These are phyloP conservation scores for Fraxinus excelsior DNA, from an alignment of 257 asterid genomes.

Conservation along the genomic window DNA sequence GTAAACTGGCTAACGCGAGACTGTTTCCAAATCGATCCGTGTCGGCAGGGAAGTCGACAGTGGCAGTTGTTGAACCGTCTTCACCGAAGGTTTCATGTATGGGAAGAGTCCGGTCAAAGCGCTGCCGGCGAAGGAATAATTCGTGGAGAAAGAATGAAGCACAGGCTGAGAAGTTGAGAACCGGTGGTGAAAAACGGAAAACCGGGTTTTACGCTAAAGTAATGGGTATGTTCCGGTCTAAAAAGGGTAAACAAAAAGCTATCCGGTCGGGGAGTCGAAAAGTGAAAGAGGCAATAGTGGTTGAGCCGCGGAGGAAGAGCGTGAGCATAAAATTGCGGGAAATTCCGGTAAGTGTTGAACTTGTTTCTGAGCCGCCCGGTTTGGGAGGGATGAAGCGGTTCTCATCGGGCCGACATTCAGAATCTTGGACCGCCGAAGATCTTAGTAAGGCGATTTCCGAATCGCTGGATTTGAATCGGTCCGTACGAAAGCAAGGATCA, in stretches of 20 bases:
- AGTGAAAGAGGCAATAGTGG: slow-evolving; percentile 29
- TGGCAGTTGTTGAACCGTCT: slow-evolving; percentile 46
- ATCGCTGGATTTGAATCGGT: slow-evolving; percentile 24
- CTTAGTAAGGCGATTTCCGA: slow-evolving; percentile 26
- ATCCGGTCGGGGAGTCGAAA: slow-evolving; percentile 18
- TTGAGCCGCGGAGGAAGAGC: slow-evolving; percentile 30
- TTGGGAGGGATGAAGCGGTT: slow-evolving; percentile 54
- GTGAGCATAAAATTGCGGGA: slow-evolving; percentile 27
- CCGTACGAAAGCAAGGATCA: neutral
- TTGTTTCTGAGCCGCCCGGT: slow-evolving; percentile 32
- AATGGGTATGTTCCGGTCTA: slow-evolving; percentile 42
- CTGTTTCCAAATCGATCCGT: slow-evolving; percentile 54
- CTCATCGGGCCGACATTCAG: slow-evolving; percentile 43
- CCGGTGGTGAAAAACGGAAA: slow-evolving; percentile 37
- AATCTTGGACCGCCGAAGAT: slow-evolving; percentile 29
- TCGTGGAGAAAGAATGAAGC: slow-evolving; percentile 27
- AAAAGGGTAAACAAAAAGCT: slow-evolving; percentile 23
- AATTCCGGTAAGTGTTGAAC: slow-evolving; percentile 18
- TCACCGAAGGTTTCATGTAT: slow-evolving; percentile 78
- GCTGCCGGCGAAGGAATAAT: slow-evolving; percentile 49
- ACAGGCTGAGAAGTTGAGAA: slow-evolving; percentile 28
- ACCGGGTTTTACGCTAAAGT: slow-evolving; percentile 44
- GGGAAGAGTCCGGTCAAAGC: slow-evolving; percentile 71
- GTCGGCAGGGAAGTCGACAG: slow-evolving; percentile 45
- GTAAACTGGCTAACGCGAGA: slow-evolving; percentile 45